phyloP scores from a whole-genome alignment of 768 basidiomycete genomes.

The Lepiota brunneoincarnata region DNA sequence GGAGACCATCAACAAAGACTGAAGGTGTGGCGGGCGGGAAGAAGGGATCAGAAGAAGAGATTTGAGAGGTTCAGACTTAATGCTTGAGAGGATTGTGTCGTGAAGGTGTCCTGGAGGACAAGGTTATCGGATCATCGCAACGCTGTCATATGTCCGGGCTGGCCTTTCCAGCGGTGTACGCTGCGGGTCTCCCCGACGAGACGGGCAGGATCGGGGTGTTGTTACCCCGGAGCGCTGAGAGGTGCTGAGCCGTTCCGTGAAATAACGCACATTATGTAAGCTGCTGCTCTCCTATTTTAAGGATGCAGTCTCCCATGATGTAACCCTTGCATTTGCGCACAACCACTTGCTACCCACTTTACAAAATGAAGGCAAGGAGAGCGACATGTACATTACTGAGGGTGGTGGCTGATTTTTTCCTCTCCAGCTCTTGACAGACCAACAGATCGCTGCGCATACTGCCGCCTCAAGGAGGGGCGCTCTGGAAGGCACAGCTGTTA shows the following conservation, averaged over 20 bases:
- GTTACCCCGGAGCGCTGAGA: not conserved
- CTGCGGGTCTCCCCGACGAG: too few species aligned
- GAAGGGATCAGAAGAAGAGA: too few species aligned
- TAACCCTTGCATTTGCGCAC: not conserved
- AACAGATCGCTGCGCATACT: conserved; percentile 52
- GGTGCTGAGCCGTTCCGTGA: not conserved
- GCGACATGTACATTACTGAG: not conserved
- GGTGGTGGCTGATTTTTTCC: conserved; percentile 6
- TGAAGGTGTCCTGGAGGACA: too few species aligned
- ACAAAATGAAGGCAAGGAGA: conserved; percentile 31
- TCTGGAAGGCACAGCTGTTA: conserved; percentile 51
- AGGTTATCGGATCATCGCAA: too few species aligned
- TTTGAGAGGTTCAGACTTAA: too few species aligned
- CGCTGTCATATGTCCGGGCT: too few species aligned
- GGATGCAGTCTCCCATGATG: not conserved
- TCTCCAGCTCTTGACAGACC: conserved; percentile 30
- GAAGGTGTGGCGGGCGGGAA: too few species aligned
- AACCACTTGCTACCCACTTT: conserved; percentile 4
- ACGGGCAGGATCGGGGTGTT: too few species aligned
- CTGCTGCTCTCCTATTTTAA: too few species aligned
- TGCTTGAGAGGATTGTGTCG: too few species aligned
- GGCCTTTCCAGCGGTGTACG: too few species aligned
- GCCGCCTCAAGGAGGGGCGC: conserved; percentile 60
- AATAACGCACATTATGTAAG: not conserved
- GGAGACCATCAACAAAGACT: too few species aligned